Evolutionary conservation across 2,329 filamentous ascomycete genomes (phyloP).

Genomic region (Cylindrodendrum hubeiense): DNA sequence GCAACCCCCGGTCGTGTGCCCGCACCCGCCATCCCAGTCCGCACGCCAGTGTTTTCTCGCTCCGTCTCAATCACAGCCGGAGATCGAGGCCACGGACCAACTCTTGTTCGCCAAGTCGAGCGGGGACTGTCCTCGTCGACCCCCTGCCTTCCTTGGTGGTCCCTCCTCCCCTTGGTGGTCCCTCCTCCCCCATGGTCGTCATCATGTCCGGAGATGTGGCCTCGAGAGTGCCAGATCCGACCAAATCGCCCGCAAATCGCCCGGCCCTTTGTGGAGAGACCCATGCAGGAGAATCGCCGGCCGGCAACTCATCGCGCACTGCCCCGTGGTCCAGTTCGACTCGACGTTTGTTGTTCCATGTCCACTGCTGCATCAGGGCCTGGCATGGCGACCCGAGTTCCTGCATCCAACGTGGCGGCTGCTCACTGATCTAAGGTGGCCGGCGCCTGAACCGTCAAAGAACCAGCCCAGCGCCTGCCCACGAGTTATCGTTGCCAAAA

Average conservation of each 20-base stretch:
- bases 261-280: slow-evolving; percentile 2
- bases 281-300: slow-evolving; percentile 4
- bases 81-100: slow-evolving; percentile 44
- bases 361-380: slow-evolving; percentile 34
- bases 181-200: slow-evolving; percentile 10
- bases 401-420: slow-evolving; percentile 46
- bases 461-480: slow-evolving; percentile 26
- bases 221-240: not conserved
- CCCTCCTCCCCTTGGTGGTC: not conserved
- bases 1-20: slow-evolving; percentile 25
- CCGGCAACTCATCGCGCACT: slow-evolving; percentile 27
- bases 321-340: slow-evolving; percentile 31
- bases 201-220: slow-evolving; percentile 17
- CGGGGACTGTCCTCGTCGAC: slow-evolving; percentile 10
- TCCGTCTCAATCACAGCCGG: slow-evolving; percentile 41
- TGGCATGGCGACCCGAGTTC: slow-evolving; percentile 38
- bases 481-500: slow-evolving; percentile 32
- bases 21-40: slow-evolving; percentile 42
- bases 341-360: slow-evolving; percentile 26
- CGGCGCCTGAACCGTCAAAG: slow-evolving; percentile 21
- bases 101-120: slow-evolving; percentile 40
- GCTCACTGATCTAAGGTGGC: slow-evolving; percentile 40
- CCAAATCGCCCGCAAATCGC: not conserved
- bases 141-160: slow-evolving; percentile 9
- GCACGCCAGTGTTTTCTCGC: slow-evolving; percentile 38